A percentile compares a stretch with the other conserved stretches of the same genome.
These are phyloP conservation scores for Ailanthus altissimus DNA, from an alignment of 345 rosid genomes.

Conservation along the genomic window DNA sequence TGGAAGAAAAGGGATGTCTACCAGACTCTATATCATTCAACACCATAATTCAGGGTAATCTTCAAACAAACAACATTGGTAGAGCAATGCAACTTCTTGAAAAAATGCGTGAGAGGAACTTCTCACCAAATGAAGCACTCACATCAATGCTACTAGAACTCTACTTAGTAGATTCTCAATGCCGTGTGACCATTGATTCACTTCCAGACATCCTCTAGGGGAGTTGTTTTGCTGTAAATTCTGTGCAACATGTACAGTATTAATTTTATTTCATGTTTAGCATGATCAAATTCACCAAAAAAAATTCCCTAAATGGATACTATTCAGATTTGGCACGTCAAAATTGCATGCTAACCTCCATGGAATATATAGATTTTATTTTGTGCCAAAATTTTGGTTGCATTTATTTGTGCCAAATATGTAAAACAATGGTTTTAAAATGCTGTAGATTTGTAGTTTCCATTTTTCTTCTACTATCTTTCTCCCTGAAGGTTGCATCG, in stretches of 20 bases:
- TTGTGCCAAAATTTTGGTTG: neutral
- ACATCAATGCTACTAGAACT: slow-evolving; percentile 8
- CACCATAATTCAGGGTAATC: slow-evolving; percentile 20
- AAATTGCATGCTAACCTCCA: neutral
- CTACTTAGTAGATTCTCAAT: slow-evolving; percentile 11
- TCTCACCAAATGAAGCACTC: slow-evolving; percentile 17
- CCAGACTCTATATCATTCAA: slow-evolving; percentile 24
- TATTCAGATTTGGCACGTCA: neutral
- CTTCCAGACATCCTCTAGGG: neutral
- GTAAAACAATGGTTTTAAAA: neutral
- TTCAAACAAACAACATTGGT: neutral
- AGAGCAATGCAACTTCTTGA: slow-evolving; percentile 18
- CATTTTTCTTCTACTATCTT: neutral
- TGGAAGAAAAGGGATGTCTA: slow-evolving; percentile 25
- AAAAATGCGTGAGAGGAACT: slow-evolving; percentile 19
- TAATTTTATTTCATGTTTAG: neutral
- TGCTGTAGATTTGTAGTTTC: neutral
- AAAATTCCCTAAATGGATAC: neutral
- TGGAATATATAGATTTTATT: neutral
- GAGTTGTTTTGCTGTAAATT: neutral
- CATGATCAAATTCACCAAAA: neutral
- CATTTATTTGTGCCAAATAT: too few species aligned
- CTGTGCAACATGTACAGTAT: neutral
- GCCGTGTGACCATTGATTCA: neutral
- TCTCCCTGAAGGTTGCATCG: too few species aligned